phyloP scores from a whole-genome alignment of 768 basidiomycete genomes.

The Mycena haematopus region DNA sequence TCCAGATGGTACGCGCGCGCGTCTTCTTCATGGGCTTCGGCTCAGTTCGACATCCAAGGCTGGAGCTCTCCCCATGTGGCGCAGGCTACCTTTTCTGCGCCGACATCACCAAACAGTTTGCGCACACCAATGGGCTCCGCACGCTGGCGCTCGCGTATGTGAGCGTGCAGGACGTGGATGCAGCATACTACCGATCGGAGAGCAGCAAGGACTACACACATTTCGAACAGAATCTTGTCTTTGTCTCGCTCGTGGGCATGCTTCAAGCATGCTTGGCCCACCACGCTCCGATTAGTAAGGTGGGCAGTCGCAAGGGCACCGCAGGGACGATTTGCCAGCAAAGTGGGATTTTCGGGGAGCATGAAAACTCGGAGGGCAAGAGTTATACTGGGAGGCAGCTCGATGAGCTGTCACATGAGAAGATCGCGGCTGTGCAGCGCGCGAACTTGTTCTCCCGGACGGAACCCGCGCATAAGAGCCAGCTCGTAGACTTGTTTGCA shows the following conservation, averaged over 20 bases:
- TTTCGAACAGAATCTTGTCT: conserved; percentile 91
- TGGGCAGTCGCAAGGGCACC: conserved; percentile 96
- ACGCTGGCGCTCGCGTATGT: conserved; percentile 92
- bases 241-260: conserved; percentile 95
- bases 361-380: conserved; percentile 93
- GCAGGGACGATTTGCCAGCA: conserved; percentile 97
- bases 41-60: conserved; percentile 75
- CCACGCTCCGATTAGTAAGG: conserved; percentile 98
- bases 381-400: conserved; percentile 95
- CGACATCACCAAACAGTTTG: conserved; percentile 89
- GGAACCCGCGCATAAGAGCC: conserved; percentile 93
- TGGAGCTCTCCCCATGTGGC: conserved; percentile 99
- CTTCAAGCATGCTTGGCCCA: conserved; percentile 98
- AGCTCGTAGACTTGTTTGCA: conserved; percentile 95
- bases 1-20: conserved; percentile 78
- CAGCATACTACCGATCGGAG: conserved; percentile 81
- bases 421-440: conserved; percentile 83
- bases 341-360: conserved; percentile 88
- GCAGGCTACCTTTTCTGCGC: conserved; percentile 96
- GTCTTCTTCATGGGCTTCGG: neutral
- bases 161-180: conserved; percentile 77
- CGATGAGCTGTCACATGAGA: conserved; percentile 79
- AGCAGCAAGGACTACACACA: conserved; percentile 82
- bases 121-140: conserved; percentile 90
- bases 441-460: conserved; percentile 93